Percentiles rank a stretch among this genome's conserved stretches.
phyloP scores from a whole-genome alignment of 257 asterid genomes.

The Petunia axillaris region DNA sequence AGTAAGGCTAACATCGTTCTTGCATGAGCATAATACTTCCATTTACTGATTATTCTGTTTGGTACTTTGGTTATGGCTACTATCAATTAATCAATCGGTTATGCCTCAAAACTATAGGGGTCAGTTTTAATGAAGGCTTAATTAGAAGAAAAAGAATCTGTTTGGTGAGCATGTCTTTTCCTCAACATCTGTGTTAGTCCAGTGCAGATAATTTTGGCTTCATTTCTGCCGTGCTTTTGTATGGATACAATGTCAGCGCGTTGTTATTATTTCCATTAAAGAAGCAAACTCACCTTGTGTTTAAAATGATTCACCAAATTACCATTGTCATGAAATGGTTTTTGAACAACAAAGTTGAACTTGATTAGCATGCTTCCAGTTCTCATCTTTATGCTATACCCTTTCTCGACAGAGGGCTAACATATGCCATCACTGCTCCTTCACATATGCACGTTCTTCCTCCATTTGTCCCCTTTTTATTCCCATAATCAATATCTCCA shows the following conservation, averaged over 20 bases:
- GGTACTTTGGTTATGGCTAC: neutral
- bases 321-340: neutral
- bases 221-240: slow-evolving; percentile 7
- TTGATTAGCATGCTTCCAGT: neutral
- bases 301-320: neutral
- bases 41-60: neutral
- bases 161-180: neutral
- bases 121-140: neutral
- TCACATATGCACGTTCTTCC: neutral
- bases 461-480: neutral
- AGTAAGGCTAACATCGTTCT: neutral
- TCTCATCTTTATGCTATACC: neutral
- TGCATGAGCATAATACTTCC: neutral
- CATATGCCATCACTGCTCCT: neutral
- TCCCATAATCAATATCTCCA: neutral
- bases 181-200: neutral
- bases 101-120: neutral
- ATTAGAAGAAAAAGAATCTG: neutral
- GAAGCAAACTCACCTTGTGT: neutral
- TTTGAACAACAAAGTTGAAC: neutral
- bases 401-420: neutral
- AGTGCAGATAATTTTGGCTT: neutral
- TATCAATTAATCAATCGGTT: neutral
- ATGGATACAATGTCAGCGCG: neutral
- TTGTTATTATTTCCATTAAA: neutral